Evolutionary conservation across 2,329 filamentous ascomycete genomes (phyloP).

Genomic region (Atkinsonella hypoxylon): DNA sequence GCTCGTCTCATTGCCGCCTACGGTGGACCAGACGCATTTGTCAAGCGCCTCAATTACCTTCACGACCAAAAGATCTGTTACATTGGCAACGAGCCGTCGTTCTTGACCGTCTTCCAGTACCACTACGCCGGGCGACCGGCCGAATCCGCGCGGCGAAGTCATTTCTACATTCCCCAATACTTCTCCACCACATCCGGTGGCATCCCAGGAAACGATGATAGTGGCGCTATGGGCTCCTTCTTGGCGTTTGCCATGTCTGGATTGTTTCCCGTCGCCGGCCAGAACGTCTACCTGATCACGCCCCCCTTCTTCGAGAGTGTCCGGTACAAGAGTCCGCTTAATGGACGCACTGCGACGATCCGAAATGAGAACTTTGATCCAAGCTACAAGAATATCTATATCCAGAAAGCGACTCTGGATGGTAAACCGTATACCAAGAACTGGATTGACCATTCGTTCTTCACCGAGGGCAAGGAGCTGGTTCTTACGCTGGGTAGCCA

Average conservation of each 20-base stretch:
- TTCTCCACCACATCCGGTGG: conserved; percentile 49
- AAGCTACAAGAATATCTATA: conserved; percentile 44
- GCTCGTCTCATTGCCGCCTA: conserved; percentile 43
- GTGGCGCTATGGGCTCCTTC: conserved; percentile 59
- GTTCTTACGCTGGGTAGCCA: conserved; percentile 47
- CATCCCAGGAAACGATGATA: conserved; percentile 60
- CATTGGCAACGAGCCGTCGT: conserved; percentile 50
- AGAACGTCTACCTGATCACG: conserved; percentile 60
- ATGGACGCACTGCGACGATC: conserved; percentile 47
- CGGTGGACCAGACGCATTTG: conserved; percentile 46
- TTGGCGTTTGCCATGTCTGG: conserved; percentile 57
- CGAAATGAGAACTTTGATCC: conserved; percentile 51
- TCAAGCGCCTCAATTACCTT: conserved; percentile 48
- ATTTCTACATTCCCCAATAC: conserved; percentile 52
- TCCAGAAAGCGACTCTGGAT: conserved; percentile 53
- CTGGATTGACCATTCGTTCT: conserved; percentile 59
- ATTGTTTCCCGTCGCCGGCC: conserved; percentile 55
- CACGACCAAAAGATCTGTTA: conserved; percentile 54
- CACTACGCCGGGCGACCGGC: conserved; percentile 56
- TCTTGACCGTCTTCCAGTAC: conserved; percentile 55
- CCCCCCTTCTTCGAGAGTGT: conserved; percentile 55
- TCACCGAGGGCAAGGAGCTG: conserved; percentile 49
- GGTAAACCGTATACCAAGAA: conserved; percentile 49
- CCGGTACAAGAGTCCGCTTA: conserved; percentile 43
- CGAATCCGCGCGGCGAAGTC: conserved; percentile 39